A percentile compares a stretch with the other conserved stretches of the same genome.
Evolutionary conservation across 148 eudicot genomes (phyloP).

Genomic region (Persicaria tinctoria): DNA sequence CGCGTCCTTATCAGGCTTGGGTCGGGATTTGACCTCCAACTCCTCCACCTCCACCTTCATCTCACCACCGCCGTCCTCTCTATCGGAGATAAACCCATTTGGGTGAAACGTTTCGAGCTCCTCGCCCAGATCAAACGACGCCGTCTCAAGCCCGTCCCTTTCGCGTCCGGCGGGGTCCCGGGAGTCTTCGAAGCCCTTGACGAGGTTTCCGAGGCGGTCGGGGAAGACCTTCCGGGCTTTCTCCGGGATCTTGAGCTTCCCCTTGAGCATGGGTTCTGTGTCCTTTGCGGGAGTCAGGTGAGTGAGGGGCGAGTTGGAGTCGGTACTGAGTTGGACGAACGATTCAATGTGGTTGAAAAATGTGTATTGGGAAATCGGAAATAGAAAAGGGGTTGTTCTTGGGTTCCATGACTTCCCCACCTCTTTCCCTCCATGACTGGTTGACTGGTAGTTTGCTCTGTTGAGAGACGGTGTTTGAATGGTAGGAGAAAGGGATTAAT

Average conservation of each 20-base stretch:
- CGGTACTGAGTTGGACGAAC: constrained; percentile 1
- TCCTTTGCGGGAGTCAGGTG: neutral
- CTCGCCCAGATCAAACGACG: constrained; percentile 26
- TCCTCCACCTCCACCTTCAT: constrained; percentile 16
- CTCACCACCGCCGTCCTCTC: constrained; percentile 9
- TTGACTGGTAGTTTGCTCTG: constrained; percentile 7
- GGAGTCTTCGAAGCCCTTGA: constrained; percentile 21
- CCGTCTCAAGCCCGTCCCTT: constrained; percentile 10
- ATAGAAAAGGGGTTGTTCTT: neutral
- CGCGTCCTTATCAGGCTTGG: constrained; percentile 22
- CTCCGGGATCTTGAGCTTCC: constrained; percentile 34
- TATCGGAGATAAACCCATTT: constrained; percentile 20
- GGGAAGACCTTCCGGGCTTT: constrained; percentile 22
- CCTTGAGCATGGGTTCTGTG: constrained; percentile 21
- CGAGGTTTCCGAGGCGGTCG: constrained; percentile 22
- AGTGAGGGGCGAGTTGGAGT: neutral
- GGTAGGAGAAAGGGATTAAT: neutral
- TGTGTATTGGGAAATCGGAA: neutral
- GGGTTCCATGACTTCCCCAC: constrained; percentile 10
- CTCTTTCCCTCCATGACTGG: neutral
- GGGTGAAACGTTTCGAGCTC: constrained; percentile 43
- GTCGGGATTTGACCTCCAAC: constrained; percentile 17
- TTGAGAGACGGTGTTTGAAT: neutral
- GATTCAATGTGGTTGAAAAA: constrained; percentile 7
- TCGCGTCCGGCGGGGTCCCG: constrained; percentile 11